These are phyloP conservation scores for Podospora pseudoanserina DNA, from an alignment of 495 filamentous ascomycete species.

Conservation along the genomic window DNA sequence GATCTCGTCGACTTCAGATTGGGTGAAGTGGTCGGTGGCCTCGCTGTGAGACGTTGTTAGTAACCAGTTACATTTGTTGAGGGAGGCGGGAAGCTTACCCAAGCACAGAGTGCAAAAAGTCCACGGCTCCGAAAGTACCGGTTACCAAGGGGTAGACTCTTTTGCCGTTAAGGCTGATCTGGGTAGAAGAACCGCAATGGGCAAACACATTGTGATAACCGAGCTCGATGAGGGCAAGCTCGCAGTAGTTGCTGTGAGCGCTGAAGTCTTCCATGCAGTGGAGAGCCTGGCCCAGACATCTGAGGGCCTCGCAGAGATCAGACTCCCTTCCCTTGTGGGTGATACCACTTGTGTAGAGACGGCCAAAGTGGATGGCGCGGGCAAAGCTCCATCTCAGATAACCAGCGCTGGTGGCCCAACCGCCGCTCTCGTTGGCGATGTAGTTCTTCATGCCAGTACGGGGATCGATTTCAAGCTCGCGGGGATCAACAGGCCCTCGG, in stretches of 20 bases:
- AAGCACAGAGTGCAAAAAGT: conserved; percentile 95
- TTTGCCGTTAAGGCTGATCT: conserved; percentile 69
- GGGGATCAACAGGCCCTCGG: conserved; percentile 65
- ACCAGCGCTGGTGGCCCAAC: conserved; percentile 83
- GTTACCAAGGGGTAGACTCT: conserved; percentile 85
- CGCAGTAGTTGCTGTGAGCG: conserved; percentile 92
- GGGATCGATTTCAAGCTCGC: conserved; percentile 78
- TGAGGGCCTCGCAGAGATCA: conserved; percentile 85
- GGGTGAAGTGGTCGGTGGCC: conserved; percentile 91
- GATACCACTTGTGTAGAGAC: conserved; percentile 74
- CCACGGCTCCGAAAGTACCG: conserved; percentile 86
- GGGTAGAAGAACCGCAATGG: conserved; percentile 70
- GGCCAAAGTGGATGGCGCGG: conserved; percentile 83
- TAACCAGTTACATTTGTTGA: not conserved
- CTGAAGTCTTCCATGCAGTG: conserved; percentile 92
- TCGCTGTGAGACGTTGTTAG: conserved; percentile 45
- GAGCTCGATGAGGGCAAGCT: conserved; percentile 81
- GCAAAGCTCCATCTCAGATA: conserved; percentile 83
- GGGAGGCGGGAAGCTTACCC: conserved; percentile 41
- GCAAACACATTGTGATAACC: conserved; percentile 80
- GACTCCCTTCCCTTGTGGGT: conserved; percentile 65
- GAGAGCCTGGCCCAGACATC: conserved; percentile 81
- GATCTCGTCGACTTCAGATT: conserved; percentile 89
- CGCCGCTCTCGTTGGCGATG: conserved; percentile 83
- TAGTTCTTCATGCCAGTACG: conserved; percentile 98